Evolutionary conservation across 139 green algal species (phyloP), one percentile per base, ranked within the genome.

Genomic region (Chlorella vulgaris): DNA sequence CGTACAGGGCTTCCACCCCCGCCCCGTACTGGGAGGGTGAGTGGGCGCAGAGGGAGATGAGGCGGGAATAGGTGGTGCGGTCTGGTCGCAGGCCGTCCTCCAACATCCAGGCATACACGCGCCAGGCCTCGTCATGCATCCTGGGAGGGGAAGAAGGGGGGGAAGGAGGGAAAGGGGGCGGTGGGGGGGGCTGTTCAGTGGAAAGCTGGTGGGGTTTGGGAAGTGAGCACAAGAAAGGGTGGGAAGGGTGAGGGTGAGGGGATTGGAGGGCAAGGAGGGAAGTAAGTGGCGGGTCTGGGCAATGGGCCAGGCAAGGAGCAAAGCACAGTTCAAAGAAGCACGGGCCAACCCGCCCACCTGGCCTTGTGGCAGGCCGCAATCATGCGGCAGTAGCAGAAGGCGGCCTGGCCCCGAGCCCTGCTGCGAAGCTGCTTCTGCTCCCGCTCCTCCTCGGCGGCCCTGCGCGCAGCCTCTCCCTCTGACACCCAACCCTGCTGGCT

Each of bases 321-420:
- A n/a, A n/a, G n/a, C n/a, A n/a, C n/a, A n/a, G n/a, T n/a, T n/a
- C n/a, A n/a, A n/a, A 15, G 33, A 24, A 10, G 35, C 66, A 29
- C 35, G 33, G 33, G 65, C 33, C 47, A 7, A 15, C 10, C 36
- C 28, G 69, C 42, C 29, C 51, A 78, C 71, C 51, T 82, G 63
- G 77, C 77, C 65, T 63, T 62, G 19, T 82, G 77, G 77, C 77
- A 82, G 2, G 65, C 77, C 15, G 63, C 63, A 31, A 82, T 62
- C 77, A 82, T 76, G 61, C 65, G 61, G 63, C 77, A 40, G 77
- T 82, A 82, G 40, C 40, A 42, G 62, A 38, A 28, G 13, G 76
- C 76, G 4, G 76, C 76, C 62, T 74, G 60, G 15, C 7, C 29
- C 19, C 33, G 40, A 40, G 51, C 60, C 19, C n/a, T n/a, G n/a